phyloP scores from a whole-genome alignment of 306 rosid species.

The Sesbania bispinosa region DNA sequence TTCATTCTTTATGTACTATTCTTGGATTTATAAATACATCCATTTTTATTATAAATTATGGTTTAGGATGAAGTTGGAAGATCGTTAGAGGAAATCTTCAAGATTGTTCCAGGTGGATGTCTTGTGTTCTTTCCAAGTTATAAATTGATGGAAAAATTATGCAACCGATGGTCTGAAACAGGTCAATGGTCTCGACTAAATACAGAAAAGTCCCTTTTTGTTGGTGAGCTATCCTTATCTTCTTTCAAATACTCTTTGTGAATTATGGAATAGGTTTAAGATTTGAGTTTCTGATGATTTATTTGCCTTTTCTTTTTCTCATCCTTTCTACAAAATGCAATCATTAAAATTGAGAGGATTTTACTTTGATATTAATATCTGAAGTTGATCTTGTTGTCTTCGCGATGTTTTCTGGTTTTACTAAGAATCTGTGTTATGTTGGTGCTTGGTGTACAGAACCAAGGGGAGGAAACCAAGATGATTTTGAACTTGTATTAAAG shows the following conservation, averaged over 20 bases:
- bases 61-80: constrained; percentile 86
- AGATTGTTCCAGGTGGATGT: constrained; percentile 81
- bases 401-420: constrained; percentile 3
- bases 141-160: constrained; percentile 83
- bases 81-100: constrained; percentile 87
- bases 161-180: constrained; percentile 88
- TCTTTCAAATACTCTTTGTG: constrained; percentile 5
- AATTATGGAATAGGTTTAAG: not conserved
- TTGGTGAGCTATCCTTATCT: constrained; percentile 54
- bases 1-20: not conserved
- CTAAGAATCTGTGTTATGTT: constrained; percentile 19
- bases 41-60: constrained; percentile 22
- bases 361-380: constrained; percentile 15
- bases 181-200: constrained; percentile 87
- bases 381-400: constrained; percentile 23
- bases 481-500: constrained; percentile 72
- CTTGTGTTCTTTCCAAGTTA: constrained; percentile 96
- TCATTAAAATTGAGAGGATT: not conserved
- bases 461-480: constrained; percentile 84
- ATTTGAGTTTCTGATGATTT: constrained; percentile 8
- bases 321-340: not conserved
- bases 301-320: constrained; percentile 3
- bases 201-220: constrained; percentile 63
- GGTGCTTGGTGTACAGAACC: constrained; percentile 62
- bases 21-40: constrained; percentile 12